Conservation (phyloP, 2,329 filamentous ascomycete genomes). For the Lasiodiplodia gonubiensis region DNA sequence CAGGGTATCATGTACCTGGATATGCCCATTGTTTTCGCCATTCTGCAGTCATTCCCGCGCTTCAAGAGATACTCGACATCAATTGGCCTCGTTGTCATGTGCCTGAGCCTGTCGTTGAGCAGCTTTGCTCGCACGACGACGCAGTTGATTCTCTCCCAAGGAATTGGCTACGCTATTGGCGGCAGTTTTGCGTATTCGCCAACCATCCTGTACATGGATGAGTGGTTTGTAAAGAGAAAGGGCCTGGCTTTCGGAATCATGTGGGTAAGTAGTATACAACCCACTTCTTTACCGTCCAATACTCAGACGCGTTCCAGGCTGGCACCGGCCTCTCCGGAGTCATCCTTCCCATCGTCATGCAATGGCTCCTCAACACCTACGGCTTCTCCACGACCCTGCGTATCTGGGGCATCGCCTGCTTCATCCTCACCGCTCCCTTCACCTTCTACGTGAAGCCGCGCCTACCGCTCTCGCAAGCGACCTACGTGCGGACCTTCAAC, state of each 20-base stretch:
- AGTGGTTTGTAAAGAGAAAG: conserved; percentile 66
- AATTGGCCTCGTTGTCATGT: conserved; percentile 46
- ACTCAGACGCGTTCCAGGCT: conserved; percentile 26
- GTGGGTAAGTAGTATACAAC: conserved; percentile 47
- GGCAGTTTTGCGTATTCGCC: conserved; percentile 63
- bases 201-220: conserved; percentile 64
- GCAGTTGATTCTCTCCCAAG: conserved; percentile 66
- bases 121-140: conserved; percentile 60
- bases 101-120: conserved; percentile 43
- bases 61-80: conserved; percentile 39
- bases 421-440: conserved; percentile 41
- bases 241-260: conserved; percentile 68
- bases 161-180: conserved; percentile 65
- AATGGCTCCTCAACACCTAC: conserved; percentile 46
- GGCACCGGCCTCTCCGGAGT: conserved; percentile 51
- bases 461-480: conserved; percentile 36
- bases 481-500: conserved; percentile 35
- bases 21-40: conserved; percentile 48
- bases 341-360: conserved; percentile 51
- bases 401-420: conserved; percentile 44
- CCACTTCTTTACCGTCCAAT: background rate
- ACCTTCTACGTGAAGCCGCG: conserved; percentile 43
- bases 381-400: conserved; percentile 51
- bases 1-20: conserved; percentile 53
- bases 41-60: conserved; percentile 43